phyloP scores from a whole-genome alignment of 2,329 filamentous ascomycete genomes.

The Beauveria brongniartii region DNA sequence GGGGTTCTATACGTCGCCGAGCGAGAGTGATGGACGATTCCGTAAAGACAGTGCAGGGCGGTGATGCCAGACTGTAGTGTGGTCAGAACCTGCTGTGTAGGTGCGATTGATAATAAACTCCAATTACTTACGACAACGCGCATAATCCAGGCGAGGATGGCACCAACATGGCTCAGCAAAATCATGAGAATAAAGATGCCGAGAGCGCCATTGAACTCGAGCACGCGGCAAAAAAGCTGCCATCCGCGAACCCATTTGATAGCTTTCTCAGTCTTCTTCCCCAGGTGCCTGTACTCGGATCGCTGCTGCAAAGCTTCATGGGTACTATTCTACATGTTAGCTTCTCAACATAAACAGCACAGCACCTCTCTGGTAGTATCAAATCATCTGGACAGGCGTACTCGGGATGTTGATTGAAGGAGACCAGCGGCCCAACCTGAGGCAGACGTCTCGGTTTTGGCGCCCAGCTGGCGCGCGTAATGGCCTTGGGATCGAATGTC shows the following conservation, averaged over 20 bases:
- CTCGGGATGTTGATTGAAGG: conserved; percentile 85
- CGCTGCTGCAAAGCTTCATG: conserved; percentile 58
- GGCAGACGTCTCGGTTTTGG: conserved; percentile 54
- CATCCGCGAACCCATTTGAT: conserved; percentile 61
- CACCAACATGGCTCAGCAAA: conserved; percentile 60
- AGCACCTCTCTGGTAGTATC: background rate
- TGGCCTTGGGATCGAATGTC: conserved; percentile 78
- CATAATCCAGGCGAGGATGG: conserved; percentile 64
- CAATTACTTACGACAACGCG: conserved; percentile 58
- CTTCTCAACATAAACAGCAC: background rate
- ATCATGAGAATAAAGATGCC: conserved; percentile 71
- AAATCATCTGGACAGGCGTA: conserved; percentile 33
- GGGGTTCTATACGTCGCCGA: conserved; percentile 64
- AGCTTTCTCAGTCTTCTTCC: conserved; percentile 57
- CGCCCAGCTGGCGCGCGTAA: conserved; percentile 71
- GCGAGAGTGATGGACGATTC: conserved; percentile 69
- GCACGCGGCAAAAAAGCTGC: conserved; percentile 60
- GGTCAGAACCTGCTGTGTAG: conserved; percentile 15
- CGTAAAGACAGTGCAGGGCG: conserved; percentile 65
- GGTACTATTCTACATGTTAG: conserved; percentile 30
- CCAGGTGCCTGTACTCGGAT: conserved; percentile 58
- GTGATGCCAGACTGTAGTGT: conserved; percentile 50
- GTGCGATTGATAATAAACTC: background rate
- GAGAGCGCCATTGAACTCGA: conserved; percentile 60
- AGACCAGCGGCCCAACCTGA: conserved; percentile 66